These are phyloP conservation scores for Phyllosticta citrichinensis DNA, from an alignment of 2,329 filamentous ascomycete species.

Conservation along the genomic window DNA sequence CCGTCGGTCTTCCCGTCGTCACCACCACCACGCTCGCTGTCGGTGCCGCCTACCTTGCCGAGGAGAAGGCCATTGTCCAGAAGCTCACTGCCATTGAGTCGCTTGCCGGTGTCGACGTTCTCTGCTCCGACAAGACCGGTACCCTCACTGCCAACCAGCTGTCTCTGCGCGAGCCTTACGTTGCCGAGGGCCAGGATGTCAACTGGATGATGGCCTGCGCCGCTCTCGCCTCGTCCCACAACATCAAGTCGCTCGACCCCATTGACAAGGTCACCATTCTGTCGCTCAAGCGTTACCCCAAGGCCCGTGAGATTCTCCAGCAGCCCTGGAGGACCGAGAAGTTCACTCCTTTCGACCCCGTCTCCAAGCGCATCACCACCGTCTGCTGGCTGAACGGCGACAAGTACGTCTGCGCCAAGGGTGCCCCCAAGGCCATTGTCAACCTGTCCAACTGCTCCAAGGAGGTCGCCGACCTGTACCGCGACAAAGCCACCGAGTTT, in stretches of 20 bases:
- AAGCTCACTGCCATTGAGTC: slow-evolving; percentile 73
- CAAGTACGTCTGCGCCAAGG: slow-evolving; percentile 64
- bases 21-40: slow-evolving; percentile 70
- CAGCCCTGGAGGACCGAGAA: slow-evolving; percentile 69
- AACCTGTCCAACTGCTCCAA: slow-evolving; percentile 57
- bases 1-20: slow-evolving; percentile 69
- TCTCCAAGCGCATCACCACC: slow-evolving; percentile 69
- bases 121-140: slow-evolving; percentile 76
- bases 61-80: slow-evolving; percentile 71
- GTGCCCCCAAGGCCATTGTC: slow-evolving; percentile 66
- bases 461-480: slow-evolving; percentile 56
- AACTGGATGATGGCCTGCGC: slow-evolving; percentile 81
- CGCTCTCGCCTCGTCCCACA: slow-evolving; percentile 67
- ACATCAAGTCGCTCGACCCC: slow-evolving; percentile 67
- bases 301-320: slow-evolving; percentile 64
- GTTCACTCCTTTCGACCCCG: slow-evolving; percentile 68
- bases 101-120: slow-evolving; percentile 62
- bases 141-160: slow-evolving; percentile 68
- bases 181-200: slow-evolving; percentile 65
- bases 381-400: slow-evolving; percentile 60
- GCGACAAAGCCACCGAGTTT: slow-evolving; percentile 64
- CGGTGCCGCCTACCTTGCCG: slow-evolving; percentile 65
- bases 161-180: slow-evolving; percentile 66
- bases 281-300: slow-evolving; percentile 66
- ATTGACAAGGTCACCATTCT: slow-evolving; percentile 73